Base-by-base conservation (phyloP, 139 green algal species). In the Monoraphidium neglectum region DNA sequence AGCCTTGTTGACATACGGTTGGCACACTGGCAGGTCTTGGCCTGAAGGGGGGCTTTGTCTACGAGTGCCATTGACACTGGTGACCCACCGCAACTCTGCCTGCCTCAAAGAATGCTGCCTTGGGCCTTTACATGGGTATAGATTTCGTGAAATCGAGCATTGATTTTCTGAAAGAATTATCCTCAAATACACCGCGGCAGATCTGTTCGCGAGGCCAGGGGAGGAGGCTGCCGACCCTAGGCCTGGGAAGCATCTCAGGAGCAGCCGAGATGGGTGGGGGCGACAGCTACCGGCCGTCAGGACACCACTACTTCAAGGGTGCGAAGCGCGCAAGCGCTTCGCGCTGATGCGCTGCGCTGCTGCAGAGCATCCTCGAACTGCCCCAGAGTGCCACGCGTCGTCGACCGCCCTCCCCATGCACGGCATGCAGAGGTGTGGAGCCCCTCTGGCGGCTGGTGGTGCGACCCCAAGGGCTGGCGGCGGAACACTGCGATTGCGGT, bases 401-500 rank as follows among this genome's bases (percentile, higher is more conserved):
- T 18, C 33, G 4, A 46, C 46, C 4, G 0, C 5, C 2, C 13
- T 33, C 64, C 23, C 37, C 24, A 51, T 2, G 40, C 30, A 32
- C 4, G 33, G 3, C 57, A 4, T 71, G 72, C 75, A 87, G 79
- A 84, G 56, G 77, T 87, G 3, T 89, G 81, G 84, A 84, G 72
- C 26, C 84, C 81, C 30, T 81, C 84, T 15, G 79, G 83, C 30
- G 84, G 84, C n/a, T 89, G 84, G 84, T 85, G 76, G 63, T 79
- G 74, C 56, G 84, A 89, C 54, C 84, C 84, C 8, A 85, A 84
- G 37, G 60, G 82, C 37, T 89, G 84, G 84, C 74, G 76, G 36
- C 69, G 66, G 1, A 89, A 89, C 57, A 89, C 84, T 49, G 77
- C 54, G 36, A 2, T 85, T 28, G 77, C 77, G 13, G 80, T 86